Base-by-base conservation (phyloP, 140 eudicot genomes). In the Stevia rebaudiana region DNA sequence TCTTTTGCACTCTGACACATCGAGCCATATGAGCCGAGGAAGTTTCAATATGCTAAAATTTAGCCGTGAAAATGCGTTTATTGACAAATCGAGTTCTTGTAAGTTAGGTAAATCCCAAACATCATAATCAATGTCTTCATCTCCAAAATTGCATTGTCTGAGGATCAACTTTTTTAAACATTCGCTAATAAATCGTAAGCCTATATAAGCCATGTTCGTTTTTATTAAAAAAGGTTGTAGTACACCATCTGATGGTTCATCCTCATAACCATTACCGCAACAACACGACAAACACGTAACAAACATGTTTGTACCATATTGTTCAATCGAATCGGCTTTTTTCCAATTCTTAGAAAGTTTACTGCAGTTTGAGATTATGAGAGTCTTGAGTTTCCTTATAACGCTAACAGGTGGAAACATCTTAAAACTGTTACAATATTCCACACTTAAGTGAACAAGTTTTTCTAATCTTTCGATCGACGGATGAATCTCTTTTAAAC, bases 401-500 rank as follows among this genome's bases (percentile, higher is more conserved):
- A 46, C 28, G 16, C 3, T 46, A 39, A 52, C 3, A 58, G 21
- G 39, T 50, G 78, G 78, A 58, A 72, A 43, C 23, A 15, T 39
- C 43, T 60, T 52, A 4, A 72, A 51, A n/a, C 31, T 66, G 50
- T 2, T 6, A 41, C 78, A 77, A 28, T 5, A 11, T 30, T 37
- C 3, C 11, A 77, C 21, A 11, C 3, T 67, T n/a, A 72, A 39
- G 70, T 4, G 53, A 40, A 19, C 49, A 60, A 78, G 71, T 8
- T 35, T 67, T 62, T 62, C 69, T 4, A 39, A 61, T 16, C 8
- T 3, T 44, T 48, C 82, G 22, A 65, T 35, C 6, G 72, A 64
- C 22, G 72, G 76, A 70, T 70, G 73, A 65, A 73, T 64, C 61
- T 65, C 72, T 43, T 16, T 33, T 46, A 77, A 25, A 19, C 31